These are phyloP conservation scores for Globisporangium recalcitrans DNA, from an alignment of 352 stramenopile genomes.

Conservation along the genomic window DNA sequence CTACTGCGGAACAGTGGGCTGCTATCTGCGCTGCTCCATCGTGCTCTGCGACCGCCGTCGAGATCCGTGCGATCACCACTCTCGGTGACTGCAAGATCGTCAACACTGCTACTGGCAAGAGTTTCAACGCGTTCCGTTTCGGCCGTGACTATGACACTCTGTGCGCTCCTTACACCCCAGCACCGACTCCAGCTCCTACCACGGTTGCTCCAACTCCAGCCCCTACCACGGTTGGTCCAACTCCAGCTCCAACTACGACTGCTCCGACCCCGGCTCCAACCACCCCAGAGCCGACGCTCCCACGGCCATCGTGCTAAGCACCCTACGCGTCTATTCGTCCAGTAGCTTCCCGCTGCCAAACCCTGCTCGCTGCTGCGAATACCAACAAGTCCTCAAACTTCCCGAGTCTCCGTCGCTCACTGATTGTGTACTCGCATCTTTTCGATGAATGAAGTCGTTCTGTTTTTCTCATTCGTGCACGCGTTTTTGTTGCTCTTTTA, in stretches of 20 bases:
- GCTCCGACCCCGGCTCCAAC: no score
- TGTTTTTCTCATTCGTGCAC: neutral
- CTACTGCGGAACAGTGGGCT: neutral
- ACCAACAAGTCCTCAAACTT: neutral
- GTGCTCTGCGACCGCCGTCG: neutral
- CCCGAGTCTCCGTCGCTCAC: neutral
- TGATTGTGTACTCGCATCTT: neutral
- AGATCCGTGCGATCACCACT: constrained; percentile 1
- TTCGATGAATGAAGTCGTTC: neutral
- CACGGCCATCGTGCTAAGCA: constrained; percentile 1
- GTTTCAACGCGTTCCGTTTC: constrained; percentile 2
- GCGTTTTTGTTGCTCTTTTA: neutral
- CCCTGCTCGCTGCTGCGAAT: neutral
- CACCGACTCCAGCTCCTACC: neutral
- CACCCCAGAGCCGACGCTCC: neutral
- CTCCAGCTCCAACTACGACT: neutral
- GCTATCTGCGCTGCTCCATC: neutral
- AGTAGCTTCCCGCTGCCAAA: no score
- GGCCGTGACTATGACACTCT: neutral
- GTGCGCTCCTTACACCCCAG: neutral
- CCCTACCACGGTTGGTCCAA: neutral
- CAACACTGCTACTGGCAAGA: neutral
- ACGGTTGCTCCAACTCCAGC: neutral
- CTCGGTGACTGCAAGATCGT: constrained; percentile 3
- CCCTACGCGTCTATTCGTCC: neutral